phyloP scores from a whole-genome alignment of 2,329 filamentous ascomycete species.

The Colletotrichum kahawae region DNA sequence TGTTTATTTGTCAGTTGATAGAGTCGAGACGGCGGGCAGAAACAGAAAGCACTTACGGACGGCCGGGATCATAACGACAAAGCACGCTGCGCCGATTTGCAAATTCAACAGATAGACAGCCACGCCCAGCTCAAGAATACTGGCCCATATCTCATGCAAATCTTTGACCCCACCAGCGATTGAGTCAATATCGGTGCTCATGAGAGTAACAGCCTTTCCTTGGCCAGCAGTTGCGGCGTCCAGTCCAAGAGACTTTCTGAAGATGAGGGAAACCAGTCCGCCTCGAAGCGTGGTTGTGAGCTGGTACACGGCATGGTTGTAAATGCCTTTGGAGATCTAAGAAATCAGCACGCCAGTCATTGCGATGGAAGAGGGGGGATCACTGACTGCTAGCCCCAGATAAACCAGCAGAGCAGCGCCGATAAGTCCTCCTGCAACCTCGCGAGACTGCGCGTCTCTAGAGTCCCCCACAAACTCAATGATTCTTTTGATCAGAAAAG shows the following conservation, averaged over 20 bases:
- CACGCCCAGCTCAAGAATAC: conserved; percentile 22
- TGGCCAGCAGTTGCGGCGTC: conserved; percentile 11
- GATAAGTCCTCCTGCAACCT: conserved; percentile 1
- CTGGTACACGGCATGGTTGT: conserved; percentile 24
- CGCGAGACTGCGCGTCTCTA: background rate
- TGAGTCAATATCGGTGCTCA: conserved; percentile 23
- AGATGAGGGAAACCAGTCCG: conserved; percentile 22
- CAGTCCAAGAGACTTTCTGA: conserved; percentile 22
- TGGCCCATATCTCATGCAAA: conserved; percentile 25
- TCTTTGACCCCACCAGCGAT: conserved; percentile 16
- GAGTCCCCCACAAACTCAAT: background rate
- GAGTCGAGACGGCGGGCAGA: background rate
- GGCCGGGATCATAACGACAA: conserved; percentile 43
- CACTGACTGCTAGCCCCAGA: conserved; percentile 21
- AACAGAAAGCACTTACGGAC: conserved; percentile 27
- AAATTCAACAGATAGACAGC: conserved; percentile 22
- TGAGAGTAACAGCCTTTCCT: conserved; percentile 19
- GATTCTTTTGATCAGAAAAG: conserved; percentile 18
- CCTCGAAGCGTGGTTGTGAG: conserved; percentile 28
- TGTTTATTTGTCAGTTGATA: background rate
- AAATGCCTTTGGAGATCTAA: conserved; percentile 2
- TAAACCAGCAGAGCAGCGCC: conserved; percentile 25
- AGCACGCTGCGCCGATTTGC: conserved; percentile 24
- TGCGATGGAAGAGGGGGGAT: background rate
- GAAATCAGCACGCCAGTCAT: background rate